Percentiles rank a stretch among this genome's conserved stretches.
Evolutionary conservation across 176 grass and related monocot species (phyloP).

Genomic region (Oryza longistaminata): DNA sequence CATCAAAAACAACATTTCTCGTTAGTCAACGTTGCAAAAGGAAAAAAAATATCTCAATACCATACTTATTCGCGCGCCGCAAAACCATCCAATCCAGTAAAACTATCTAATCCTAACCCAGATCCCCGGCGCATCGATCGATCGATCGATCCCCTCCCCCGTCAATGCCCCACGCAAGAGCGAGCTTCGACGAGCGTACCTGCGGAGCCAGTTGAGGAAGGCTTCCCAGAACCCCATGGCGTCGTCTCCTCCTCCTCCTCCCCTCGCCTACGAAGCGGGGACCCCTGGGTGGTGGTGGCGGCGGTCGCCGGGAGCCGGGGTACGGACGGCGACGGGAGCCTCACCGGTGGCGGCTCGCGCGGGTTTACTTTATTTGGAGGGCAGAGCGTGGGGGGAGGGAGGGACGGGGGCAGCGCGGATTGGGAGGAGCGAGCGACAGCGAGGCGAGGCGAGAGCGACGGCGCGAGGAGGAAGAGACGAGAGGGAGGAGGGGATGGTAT

Average conservation of each 20-base stretch:
- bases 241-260: neutral
- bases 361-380: constrained; percentile 60
- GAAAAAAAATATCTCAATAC: neutral
- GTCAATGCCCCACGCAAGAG: constrained; percentile 16
- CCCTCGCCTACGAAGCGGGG: neutral
- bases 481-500: neutral
- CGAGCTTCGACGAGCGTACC: constrained; percentile 32
- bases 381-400: constrained; percentile 28
- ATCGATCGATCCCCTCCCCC: neutral
- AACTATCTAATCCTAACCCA: constrained; percentile 16
- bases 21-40: neutral
- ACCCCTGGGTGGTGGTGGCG: neutral
- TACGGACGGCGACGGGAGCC: neutral
- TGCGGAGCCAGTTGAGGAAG: constrained; percentile 98
- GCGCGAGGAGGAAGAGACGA: neutral
- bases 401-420: constrained; percentile 34
- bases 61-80: neutral
- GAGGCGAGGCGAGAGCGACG: neutral
- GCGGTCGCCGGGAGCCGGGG: neutral
- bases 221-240: constrained; percentile 92
- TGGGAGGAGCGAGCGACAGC: constrained; percentile 5
- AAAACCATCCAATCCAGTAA: constrained; percentile 1
- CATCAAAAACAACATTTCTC: neutral
- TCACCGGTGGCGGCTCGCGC: constrained; percentile 5
- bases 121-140: constrained; percentile 33